Base-by-base conservation (phyloP, 2,329 filamentous ascomycete genomes). In the Colletotrichum tropicicola region DNA sequence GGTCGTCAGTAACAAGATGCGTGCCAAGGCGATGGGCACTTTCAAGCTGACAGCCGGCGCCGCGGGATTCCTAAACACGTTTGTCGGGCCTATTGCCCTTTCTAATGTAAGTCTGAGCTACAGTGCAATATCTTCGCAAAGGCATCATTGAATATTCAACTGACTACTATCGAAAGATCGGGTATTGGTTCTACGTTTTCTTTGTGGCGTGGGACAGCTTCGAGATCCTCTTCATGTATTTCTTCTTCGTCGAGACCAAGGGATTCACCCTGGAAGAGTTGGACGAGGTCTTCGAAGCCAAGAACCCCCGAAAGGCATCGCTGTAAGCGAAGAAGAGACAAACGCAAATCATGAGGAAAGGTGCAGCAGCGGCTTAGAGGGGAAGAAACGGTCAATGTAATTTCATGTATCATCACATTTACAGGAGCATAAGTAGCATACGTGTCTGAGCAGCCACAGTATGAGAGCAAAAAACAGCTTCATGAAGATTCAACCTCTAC, bases 251-350 rank as follows among this genome's bases (percentile, higher is more conserved):
- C 35, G 84, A 88, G 72, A 87, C 85, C 12, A 80, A 79, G 57
- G 83, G 83, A 10, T 80, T 82, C 6, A 86, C 84, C 15, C 80
- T 87, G 5, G 84, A 87, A 69, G 84, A 87, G 69, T 77, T 87
- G 48, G 84, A 84, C 52, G 82, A 82, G 71, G 83, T 87, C 69
- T 86, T 87, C 73, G 75, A 78, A 66, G 77, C 75, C 12, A 73
- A 74, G 32, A 74, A 72, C 6, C 75, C 6, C 66, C 77, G n/a
- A 71, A 77, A 57, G 71, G 77, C 55, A 17, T 78, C 19, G 69
- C 74, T 35, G 71, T 72, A 79, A 51, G 75, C 77, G 4, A 69
- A 74, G 7, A 77, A 79, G 30, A 76, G 77, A 12, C 73, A 76
- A 3, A 75, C 76, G 39, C 72, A 68, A 3, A 72, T 72, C 27